Evolutionary conservation across 106 monocot genomes (phyloP).

Genomic region (Phalaenopsis aphrodite): DNA sequence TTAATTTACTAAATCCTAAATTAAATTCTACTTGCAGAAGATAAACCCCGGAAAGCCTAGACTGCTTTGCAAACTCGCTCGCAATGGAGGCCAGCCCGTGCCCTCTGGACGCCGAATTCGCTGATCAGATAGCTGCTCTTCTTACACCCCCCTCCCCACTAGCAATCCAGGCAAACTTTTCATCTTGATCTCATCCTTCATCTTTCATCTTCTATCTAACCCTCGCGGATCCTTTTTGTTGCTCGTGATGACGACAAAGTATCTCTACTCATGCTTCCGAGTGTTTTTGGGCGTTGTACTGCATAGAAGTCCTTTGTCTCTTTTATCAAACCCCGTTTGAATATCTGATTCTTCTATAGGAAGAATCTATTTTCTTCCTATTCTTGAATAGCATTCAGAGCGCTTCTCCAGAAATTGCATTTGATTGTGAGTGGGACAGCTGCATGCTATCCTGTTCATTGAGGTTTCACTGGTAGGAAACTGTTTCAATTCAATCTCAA

Average conservation of each 20-base stretch:
- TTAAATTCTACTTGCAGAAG: too few species aligned
- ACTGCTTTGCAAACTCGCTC: background rate
- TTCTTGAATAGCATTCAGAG: background rate
- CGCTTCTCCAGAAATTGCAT: background rate
- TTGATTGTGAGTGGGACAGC: background rate
- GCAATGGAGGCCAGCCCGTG: constrained; percentile 19
- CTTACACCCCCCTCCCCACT: constrained; percentile 42
- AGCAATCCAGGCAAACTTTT: constrained; percentile 27
- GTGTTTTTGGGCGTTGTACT: background rate
- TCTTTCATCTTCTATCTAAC: background rate
- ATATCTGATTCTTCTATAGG: background rate
- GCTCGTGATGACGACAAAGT: background rate
- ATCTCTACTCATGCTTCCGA: background rate
- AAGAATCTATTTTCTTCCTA: background rate
- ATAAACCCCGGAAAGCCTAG: background rate
- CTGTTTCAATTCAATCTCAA: background rate
- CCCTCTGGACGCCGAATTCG: constrained; percentile 39
- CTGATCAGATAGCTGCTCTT: constrained; percentile 56
- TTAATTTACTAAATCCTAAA: too few species aligned
- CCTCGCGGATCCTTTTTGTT: background rate
- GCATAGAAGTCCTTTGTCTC: background rate
- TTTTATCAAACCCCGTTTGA: background rate
- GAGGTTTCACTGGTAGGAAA: background rate
- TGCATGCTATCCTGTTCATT: background rate
- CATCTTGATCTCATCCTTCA: background rate